Evolutionary conservation across 2,329 filamentous ascomycete genomes (phyloP).

Genomic region (Nigrograna mackinnonii): DNA sequence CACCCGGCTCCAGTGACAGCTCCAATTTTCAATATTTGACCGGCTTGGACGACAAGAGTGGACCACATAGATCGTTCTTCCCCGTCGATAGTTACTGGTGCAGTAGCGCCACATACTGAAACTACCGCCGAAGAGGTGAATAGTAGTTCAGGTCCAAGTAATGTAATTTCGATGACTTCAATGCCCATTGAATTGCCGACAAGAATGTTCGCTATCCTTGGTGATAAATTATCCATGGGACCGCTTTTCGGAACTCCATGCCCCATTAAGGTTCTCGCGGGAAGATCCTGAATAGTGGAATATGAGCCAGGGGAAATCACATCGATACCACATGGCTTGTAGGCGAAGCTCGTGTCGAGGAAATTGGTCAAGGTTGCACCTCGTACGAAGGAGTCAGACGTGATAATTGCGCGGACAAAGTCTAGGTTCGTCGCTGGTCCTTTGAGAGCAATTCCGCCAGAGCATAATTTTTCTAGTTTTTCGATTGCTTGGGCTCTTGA

Average conservation of each 20-base stretch:
- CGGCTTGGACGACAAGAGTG: conserved; percentile 52
- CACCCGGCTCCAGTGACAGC: conserved; percentile 57
- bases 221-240: conserved; percentile 63
- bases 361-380: conserved; percentile 64
- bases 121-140: conserved; percentile 60
- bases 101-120: conserved; percentile 60
- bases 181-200: conserved; percentile 58
- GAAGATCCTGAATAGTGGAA: conserved; percentile 63
- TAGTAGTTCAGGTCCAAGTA: conserved; percentile 61
- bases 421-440: conserved; percentile 63
- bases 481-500: conserved; percentile 48
- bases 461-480: conserved; percentile 46
- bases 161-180: conserved; percentile 63
- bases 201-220: conserved; percentile 62
- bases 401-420: conserved; percentile 57
- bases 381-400: conserved; percentile 47
- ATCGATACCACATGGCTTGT: conserved; percentile 58
- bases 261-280: conserved; percentile 59
- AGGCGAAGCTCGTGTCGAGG: conserved; percentile 53
- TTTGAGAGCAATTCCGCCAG: conserved; percentile 58
- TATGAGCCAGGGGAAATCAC: conserved; percentile 60
- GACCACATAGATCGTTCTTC: conserved; percentile 58
- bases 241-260: conserved; percentile 63
- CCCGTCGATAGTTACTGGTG: conserved; percentile 57
- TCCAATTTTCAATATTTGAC: conserved; percentile 59